Evolutionary conservation across 2,329 filamentous ascomycete genomes (phyloP).

Genomic region (Xylaria multiplex): DNA sequence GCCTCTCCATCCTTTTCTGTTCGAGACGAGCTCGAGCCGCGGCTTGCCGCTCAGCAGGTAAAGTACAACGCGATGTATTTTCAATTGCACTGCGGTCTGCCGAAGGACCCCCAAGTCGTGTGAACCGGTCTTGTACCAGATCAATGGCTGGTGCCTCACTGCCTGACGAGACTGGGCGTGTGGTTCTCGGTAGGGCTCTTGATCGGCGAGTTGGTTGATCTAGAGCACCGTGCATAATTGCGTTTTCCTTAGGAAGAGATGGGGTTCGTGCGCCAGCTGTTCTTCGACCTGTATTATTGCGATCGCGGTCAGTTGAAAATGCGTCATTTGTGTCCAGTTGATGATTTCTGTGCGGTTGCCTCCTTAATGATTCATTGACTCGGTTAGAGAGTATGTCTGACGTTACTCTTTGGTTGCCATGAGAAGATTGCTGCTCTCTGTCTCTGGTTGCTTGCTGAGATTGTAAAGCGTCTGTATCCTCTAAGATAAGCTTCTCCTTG

Average conservation of each 20-base stretch:
- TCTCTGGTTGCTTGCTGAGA: slow-evolving; percentile 25
- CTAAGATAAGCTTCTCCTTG: slow-evolving; percentile 37
- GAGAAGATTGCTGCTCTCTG: slow-evolving; percentile 24
- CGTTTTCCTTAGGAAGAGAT: slow-evolving; percentile 30
- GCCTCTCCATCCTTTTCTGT: slow-evolving; percentile 63
- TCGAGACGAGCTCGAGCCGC: slow-evolving; percentile 66
- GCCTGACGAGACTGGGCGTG: slow-evolving; percentile 43
- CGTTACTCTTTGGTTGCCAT: slow-evolving; percentile 35
- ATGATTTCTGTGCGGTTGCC: slow-evolving; percentile 19
- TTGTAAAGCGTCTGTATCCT: slow-evolving; percentile 28
- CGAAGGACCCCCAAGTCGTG: slow-evolving; percentile 55
- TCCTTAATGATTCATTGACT: slow-evolving; percentile 40
- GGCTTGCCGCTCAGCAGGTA: slow-evolving; percentile 63
- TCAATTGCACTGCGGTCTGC: slow-evolving; percentile 46
- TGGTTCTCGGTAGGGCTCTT: slow-evolving; percentile 43
- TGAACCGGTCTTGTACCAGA: slow-evolving; percentile 58
- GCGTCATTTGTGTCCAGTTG: slow-evolving; percentile 8
- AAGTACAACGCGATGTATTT: slow-evolving; percentile 55
- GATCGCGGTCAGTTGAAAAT: slow-evolving; percentile 16
- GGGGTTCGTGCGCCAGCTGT: slow-evolving; percentile 26
- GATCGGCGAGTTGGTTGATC: slow-evolving; percentile 38
- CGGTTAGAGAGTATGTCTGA: slow-evolving; percentile 42
- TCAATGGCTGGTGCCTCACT: slow-evolving; percentile 55
- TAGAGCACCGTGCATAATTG: slow-evolving; percentile 35
- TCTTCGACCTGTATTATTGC: slow-evolving; percentile 23